phyloP scores from a whole-genome alignment of 2,329 filamentous ascomycete genomes.

The Aspergillus candidus region DNA sequence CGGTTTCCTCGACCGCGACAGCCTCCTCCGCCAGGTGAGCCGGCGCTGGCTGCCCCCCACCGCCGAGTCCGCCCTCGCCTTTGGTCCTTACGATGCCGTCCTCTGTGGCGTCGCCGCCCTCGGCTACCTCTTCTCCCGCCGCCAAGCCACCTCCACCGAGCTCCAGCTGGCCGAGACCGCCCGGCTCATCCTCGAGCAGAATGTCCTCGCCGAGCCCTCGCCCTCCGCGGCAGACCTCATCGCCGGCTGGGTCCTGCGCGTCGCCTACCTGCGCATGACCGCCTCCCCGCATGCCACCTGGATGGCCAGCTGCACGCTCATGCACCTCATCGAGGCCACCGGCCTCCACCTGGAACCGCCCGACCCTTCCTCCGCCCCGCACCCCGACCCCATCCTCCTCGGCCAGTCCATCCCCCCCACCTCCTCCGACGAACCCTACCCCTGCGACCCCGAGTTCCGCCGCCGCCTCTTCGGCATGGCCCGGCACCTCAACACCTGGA shows the following conservation, averaged over 20 bases:
- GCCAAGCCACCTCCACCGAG: slow-evolving; percentile 39
- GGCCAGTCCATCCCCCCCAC: slow-evolving; percentile 1
- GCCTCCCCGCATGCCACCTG: slow-evolving; percentile 48
- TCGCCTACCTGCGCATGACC: slow-evolving; percentile 49
- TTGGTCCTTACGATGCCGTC: slow-evolving; percentile 42
- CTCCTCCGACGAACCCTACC: neutral
- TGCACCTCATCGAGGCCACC: slow-evolving; percentile 54
- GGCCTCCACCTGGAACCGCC: slow-evolving; percentile 28
- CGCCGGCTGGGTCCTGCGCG: slow-evolving; percentile 48
- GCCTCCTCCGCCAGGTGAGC: slow-evolving; percentile 20
- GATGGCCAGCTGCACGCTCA: slow-evolving; percentile 53
- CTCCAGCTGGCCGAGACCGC: slow-evolving; percentile 44
- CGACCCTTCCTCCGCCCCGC: neutral
- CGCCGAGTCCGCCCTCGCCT: slow-evolving; percentile 9
- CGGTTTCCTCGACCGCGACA: slow-evolving; percentile 40
- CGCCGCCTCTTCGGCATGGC: slow-evolving; percentile 47
- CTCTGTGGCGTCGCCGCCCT: slow-evolving; percentile 52
- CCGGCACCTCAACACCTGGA: slow-evolving; percentile 55
- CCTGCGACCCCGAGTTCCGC: slow-evolving; percentile 32
- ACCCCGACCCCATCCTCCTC: slow-evolving; percentile 4
- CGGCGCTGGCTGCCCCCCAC: slow-evolving; percentile 25
- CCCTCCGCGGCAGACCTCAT: slow-evolving; percentile 24
- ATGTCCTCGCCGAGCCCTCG: slow-evolving; percentile 21
- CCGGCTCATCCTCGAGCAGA: slow-evolving; percentile 42
- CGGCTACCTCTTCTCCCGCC: slow-evolving; percentile 47